phyloP scores from a whole-genome alignment of 331 rosid species.

The Pyrus hybrid region DNA sequence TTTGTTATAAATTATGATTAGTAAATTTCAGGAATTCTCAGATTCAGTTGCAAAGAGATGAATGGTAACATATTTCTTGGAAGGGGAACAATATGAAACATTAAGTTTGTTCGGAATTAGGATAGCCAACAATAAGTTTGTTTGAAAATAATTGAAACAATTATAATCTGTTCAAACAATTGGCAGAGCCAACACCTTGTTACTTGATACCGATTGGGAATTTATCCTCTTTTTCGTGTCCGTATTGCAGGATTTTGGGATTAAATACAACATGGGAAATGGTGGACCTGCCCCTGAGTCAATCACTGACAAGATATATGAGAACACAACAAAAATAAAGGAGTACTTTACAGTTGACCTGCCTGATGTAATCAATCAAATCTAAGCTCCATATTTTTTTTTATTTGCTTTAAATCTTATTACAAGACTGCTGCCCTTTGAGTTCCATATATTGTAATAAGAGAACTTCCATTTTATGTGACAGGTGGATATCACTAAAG shows the following conservation, averaged over 20 bases:
- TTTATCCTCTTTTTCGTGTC: too few species aligned
- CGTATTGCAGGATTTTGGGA: conserved; percentile 83
- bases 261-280: conserved; percentile 96
- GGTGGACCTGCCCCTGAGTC: conserved; percentile 99
- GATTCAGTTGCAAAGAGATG: neutral
- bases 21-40: neutral
- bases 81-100: neutral
- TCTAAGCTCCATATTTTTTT: neutral
- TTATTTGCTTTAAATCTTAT: neutral
- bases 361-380: conserved; percentile 55
- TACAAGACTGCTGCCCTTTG: neutral
- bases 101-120: neutral
- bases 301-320: conserved; percentile 80
- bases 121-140: neutral
- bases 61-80: neutral
- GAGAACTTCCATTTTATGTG: conserved; percentile 8
- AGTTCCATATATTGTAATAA: conserved; percentile 9
- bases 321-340: conserved; percentile 72
- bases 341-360: conserved; percentile 84
- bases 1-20: neutral
- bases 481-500: conserved; percentile 70
- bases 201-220: neutral
- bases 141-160: too few species aligned
- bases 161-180: neutral
- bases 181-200: neutral